These are phyloP conservation scores for Leishmania gerbilli DNA, from an alignment of 208 protist genomes.

Conservation along the genomic window DNA sequence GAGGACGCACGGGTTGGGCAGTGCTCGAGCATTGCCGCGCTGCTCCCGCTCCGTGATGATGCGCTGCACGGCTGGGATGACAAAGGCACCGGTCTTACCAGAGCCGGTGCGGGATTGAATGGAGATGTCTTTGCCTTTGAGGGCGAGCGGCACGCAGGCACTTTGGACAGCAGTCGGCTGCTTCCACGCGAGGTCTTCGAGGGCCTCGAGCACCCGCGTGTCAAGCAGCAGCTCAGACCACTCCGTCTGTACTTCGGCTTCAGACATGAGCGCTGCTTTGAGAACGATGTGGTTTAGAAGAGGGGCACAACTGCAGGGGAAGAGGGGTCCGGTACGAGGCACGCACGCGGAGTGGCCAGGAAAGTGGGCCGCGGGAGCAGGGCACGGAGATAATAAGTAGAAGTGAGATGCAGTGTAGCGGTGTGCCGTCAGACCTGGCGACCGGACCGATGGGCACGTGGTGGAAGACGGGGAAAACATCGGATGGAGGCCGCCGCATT, in stretches of 20 bases:
- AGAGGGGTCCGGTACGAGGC: not conserved
- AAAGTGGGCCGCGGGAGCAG: not conserved
- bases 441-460: not conserved
- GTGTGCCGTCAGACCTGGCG: not conserved
- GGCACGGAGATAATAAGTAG: not conserved
- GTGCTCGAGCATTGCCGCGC: conserved; percentile 22
- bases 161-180: conserved; percentile 94
- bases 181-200: conserved; percentile 82
- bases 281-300: conserved; percentile 8
- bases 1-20: conserved; percentile 80
- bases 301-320: conserved; percentile 2
- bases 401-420: not conserved
- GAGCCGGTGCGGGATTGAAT: conserved; percentile 89
- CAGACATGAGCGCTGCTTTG: conserved; percentile 15
- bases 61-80: conserved; percentile 86
- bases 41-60: conserved; percentile 82
- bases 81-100: conserved; percentile 91
- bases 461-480: not conserved
- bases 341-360: not conserved
- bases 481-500: not conserved
- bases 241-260: conserved; percentile 35
- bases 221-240: conserved; percentile 86
- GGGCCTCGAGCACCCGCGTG: conserved; percentile 77
- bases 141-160: conserved; percentile 92
- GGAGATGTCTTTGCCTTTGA: conserved; percentile 91